phyloP scores from a whole-genome alignment of 164 flowering plant genomes.

The Aristolochia californica region DNA sequence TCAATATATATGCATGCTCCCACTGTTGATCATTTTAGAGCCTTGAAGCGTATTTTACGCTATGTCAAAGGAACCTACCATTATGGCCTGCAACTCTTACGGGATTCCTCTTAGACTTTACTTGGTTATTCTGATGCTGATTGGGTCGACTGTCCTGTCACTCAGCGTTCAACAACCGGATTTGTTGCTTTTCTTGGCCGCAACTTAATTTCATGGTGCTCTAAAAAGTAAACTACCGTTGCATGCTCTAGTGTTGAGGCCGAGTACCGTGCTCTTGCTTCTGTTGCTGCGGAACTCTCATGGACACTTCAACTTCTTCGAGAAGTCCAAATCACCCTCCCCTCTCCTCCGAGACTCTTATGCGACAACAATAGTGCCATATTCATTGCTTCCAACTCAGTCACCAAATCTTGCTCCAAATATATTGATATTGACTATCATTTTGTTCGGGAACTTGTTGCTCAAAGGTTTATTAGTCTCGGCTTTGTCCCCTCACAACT shows the following conservation, averaged over 20 bases:
- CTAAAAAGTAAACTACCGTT: slow-evolving; percentile 1
- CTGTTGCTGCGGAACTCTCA: not conserved
- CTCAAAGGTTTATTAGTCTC: too few species aligned
- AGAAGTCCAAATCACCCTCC: not conserved
- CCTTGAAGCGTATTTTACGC: not conserved
- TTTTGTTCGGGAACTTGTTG: too few species aligned
- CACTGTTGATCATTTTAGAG: not conserved
- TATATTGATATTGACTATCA: too few species aligned
- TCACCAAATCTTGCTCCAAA: too few species aligned
- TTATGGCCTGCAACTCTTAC: not conserved
- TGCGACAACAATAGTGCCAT: not conserved
- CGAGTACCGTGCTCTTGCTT: not conserved
- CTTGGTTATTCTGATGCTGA: not conserved
- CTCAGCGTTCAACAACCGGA: not conserved
- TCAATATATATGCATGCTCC: too few species aligned
- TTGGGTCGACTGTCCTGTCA: not conserved
- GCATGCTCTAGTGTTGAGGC: slow-evolving; percentile 1
- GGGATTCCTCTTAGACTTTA: not conserved
- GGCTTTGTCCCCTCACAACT: too few species aligned
- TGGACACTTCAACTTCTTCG: not conserved
- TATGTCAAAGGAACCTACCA: not conserved
- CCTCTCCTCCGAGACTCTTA: not conserved
- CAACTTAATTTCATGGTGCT: not conserved
- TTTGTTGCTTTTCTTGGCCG: not conserved
- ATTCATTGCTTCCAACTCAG: not conserved